Evolutionary conservation across 2,329 filamentous ascomycete species (phyloP).

Genomic region (Fusarium fracticaudum): DNA sequence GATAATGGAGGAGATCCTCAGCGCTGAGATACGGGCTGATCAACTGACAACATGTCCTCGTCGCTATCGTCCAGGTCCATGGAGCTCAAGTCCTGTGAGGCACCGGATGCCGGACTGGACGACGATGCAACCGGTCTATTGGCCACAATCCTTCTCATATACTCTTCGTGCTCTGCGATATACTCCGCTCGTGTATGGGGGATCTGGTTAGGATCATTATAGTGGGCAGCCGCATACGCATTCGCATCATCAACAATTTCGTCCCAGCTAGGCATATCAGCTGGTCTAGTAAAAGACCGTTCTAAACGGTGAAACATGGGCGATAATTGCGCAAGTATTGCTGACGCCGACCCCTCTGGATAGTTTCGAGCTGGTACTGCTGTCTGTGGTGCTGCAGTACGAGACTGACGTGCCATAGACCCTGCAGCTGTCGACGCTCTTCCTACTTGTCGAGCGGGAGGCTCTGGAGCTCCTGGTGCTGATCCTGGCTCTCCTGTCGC

Average conservation of each 20-base stretch:
- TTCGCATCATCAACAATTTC: background rate
- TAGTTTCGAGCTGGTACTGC: background rate
- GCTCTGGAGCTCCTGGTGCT: no score
- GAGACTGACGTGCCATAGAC: background rate
- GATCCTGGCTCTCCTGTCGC: background rate
- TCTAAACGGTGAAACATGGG: background rate
- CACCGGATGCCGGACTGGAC: background rate
- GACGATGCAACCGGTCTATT: background rate
- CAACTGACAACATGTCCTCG: background rate
- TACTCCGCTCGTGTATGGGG: background rate
- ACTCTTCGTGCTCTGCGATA: background rate
- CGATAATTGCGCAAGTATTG: background rate
- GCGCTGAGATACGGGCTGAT: background rate
- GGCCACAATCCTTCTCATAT: background rate
- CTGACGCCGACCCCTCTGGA: background rate
- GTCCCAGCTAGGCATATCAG: background rate
- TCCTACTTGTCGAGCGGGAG: no score
- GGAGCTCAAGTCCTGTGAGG: background rate
- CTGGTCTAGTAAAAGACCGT: background rate
- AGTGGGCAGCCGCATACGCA: background rate
- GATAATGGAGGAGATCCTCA: background rate
- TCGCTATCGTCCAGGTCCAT: background rate
- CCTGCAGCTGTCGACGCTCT: no score
- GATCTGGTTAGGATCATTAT: background rate
- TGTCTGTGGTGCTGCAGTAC: background rate